A percentile compares a stretch with the other conserved stretches of the same genome.
phyloP scores from a whole-genome alignment of 768 basidiomycete genomes.

The Suillus weaverae region DNA sequence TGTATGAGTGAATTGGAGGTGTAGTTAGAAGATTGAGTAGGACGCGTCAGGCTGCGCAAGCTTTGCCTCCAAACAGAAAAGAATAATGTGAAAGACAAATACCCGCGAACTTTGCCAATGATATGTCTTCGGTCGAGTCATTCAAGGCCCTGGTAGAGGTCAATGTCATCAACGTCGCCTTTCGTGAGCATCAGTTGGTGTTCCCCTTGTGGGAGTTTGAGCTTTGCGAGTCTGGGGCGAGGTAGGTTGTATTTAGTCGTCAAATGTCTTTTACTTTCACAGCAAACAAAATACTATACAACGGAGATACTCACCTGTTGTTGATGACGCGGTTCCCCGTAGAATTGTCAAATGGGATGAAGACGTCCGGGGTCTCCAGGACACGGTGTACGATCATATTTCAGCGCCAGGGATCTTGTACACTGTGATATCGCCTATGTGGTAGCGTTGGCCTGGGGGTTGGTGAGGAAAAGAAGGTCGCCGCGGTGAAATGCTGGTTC shows the following conservation, averaged over 20 bases:
- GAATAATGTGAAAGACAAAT: conserved; percentile 29
- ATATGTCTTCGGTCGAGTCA: conserved; percentile 90
- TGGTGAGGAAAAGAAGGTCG: conserved; percentile 94
- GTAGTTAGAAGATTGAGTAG: not conserved
- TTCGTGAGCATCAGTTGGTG: conserved; percentile 87
- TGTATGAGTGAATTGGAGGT: not conserved
- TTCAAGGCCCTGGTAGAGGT: conserved; percentile 82
- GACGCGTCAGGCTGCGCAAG: not conserved
- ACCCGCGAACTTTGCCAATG: conserved; percentile 94
- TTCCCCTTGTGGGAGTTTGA: conserved; percentile 30
- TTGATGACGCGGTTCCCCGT: conserved; percentile 20
- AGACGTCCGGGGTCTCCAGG: conserved; percentile 81
- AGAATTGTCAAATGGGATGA: conserved; percentile 34
- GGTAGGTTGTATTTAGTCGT: not conserved
- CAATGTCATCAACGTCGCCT: conserved; percentile 90
- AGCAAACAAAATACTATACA: not conserved
- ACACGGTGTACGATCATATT: conserved; percentile 95
- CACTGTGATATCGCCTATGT: conserved; percentile 95
- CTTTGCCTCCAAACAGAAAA: not conserved
- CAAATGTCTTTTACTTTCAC: not conserved
- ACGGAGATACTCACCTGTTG: conserved; percentile 23
- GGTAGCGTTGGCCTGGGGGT: conserved; percentile 68
- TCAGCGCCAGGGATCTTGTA: conserved; percentile 92
- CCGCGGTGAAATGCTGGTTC: conserved; percentile 95
- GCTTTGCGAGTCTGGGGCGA: not conserved